These are phyloP conservation scores for Gnaphalium uliginosum DNA, from an alignment of 129 eudicot genomes.

Conservation along the genomic window DNA sequence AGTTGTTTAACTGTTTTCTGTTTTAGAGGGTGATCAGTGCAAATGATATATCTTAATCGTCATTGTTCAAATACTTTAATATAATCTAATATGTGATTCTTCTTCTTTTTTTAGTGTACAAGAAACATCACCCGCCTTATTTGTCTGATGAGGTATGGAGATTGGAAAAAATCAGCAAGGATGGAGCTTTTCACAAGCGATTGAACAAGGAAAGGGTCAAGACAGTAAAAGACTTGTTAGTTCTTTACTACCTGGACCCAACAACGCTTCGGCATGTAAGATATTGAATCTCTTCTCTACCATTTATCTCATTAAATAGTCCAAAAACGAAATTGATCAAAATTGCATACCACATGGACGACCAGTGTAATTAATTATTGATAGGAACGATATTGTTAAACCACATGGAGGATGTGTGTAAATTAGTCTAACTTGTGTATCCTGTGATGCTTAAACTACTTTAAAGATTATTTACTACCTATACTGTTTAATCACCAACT, in stretches of 20 bases:
- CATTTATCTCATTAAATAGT: background rate
- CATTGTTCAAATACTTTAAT: background rate
- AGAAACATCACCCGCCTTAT: slow-evolving; percentile 95
- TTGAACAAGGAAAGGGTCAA: slow-evolving; percentile 59
- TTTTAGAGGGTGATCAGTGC: background rate
- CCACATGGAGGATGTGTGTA: background rate
- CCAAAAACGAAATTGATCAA: too few species aligned
- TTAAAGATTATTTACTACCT: background rate
- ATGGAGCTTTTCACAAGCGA: slow-evolving; percentile 95
- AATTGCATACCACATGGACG: too few species aligned
- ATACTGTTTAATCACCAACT: background rate
- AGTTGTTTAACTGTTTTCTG: background rate
- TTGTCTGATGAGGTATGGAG: slow-evolving; percentile 91
- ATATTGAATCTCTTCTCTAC: slow-evolving; percentile 8
- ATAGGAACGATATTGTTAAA: too few species aligned
- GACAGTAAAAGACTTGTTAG: slow-evolving; percentile 80
- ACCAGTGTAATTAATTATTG: too few species aligned
- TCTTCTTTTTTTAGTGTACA: slow-evolving; percentile 56
- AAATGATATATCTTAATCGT: background rate
- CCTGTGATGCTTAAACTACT: background rate
- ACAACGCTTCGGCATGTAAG: slow-evolving; percentile 74
- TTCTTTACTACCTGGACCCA: slow-evolving; percentile 56
- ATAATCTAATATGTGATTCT: background rate
- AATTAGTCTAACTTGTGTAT: background rate
- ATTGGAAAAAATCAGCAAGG: slow-evolving; percentile 93